Percentiles rank a stretch among this genome's conserved stretches.
Evolutionary conservation across 2,329 filamentous ascomycete genomes (phyloP).

Genomic region (Aureobasidium lini): DNA sequence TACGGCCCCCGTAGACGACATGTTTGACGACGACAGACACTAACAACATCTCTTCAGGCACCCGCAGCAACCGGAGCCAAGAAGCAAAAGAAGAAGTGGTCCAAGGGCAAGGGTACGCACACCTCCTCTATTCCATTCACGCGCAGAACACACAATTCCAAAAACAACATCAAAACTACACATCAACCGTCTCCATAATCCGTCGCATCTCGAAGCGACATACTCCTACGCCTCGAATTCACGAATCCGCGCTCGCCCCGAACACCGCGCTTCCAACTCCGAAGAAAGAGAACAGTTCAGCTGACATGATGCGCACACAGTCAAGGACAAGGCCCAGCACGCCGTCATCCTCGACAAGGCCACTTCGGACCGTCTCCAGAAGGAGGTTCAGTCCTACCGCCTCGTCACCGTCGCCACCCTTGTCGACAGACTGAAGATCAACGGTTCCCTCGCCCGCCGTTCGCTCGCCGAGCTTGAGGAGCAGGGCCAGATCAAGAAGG

Average conservation of each 20-base stretch:
- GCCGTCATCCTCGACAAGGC: conserved; percentile 97
- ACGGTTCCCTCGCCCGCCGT: conserved; percentile 88
- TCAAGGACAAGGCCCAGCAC: conserved; percentile 99
- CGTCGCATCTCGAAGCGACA: background rate
- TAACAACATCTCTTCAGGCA: conserved; percentile 28
- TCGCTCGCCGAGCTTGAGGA: conserved; percentile 91
- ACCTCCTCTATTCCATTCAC: conserved; percentile 13
- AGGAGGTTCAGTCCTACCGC: conserved; percentile 99
- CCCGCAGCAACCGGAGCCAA: conserved; percentile 59
- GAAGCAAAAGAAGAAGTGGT: conserved; percentile 81
- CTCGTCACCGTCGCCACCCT: conserved; percentile 97
- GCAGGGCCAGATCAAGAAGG: conserved; percentile 97
- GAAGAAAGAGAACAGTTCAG: conserved; percentile 5
- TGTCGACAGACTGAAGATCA: conserved; percentile 99
- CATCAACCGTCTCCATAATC: conserved; percentile 6
- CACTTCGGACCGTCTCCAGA: conserved; percentile 97
- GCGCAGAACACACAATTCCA: background rate
- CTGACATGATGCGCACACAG: conserved; percentile 44
- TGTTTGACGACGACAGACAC: background rate
- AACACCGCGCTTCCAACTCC: conserved; percentile 4
- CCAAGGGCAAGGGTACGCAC: conserved; percentile 42
- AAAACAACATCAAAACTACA: background rate
- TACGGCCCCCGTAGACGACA: conserved; percentile 21
- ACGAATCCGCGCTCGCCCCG: conserved; percentile 11
- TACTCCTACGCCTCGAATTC: background rate